Base-by-base conservation (phyloP, 2,329 filamentous ascomycete species). In the Alternaria postmessia region DNA sequence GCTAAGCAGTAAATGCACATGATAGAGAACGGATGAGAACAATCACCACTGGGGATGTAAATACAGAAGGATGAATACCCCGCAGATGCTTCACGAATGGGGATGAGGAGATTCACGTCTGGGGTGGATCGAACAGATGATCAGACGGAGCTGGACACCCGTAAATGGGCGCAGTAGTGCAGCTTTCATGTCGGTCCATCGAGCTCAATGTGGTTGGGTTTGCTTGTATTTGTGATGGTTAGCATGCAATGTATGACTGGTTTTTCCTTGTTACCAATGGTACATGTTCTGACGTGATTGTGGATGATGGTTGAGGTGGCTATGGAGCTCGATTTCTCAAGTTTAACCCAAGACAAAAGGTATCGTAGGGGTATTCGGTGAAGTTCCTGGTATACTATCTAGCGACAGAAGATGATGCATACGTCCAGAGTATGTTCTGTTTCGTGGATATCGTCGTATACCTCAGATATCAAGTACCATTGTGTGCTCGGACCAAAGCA, bases 151-250 rank as follows among this genome's bases (percentile, higher is more conserved):
- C 51, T 69, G 46, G 59, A 59, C 57, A 59, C 64, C 56, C 65
- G 57, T 52, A 58, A 47, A 67, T 49, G 63, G 63, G 38, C 56
- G 57, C 56, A 58, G 61, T 61, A 64, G 68, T 59, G 62, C 58
- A 67, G 63, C 59, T 73, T 70, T 72, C 63, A 61, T 70, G 70
- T 69, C 65, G 59, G 59, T 62, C 68, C 64, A 70, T 69, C 63
- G 61, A 67, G 66, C 67, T 71, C 66, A 65, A 63, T 59, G 64
- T 67, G 68, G 62, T 68, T 71, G 69, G 71, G 67, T 69, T 68
- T 64, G 69, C 64, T 74, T 77, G 75, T 77, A 78, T 69, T 74
- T 76, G 66, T 75, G 69, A 71, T 57, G 69, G 70, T 75, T 75
- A 77, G 74, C 74, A 75, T 76, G 75, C 73, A 75, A 75, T 77